phyloP scores from a whole-genome alignment of 2,329 filamentous ascomycete species.

The Alternaria angustiovoidea region DNA sequence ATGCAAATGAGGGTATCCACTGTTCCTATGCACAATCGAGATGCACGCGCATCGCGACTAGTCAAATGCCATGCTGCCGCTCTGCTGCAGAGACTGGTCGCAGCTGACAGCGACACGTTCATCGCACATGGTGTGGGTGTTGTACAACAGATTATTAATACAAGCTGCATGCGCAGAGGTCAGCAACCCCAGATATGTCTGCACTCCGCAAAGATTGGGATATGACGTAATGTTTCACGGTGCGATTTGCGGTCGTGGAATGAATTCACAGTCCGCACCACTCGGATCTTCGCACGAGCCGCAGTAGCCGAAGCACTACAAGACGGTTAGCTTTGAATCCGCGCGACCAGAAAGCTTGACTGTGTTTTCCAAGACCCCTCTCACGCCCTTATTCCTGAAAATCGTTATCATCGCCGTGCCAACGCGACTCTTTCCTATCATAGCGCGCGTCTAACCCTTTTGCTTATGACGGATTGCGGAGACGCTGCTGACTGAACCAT shows the following conservation, averaged over 20 bases:
- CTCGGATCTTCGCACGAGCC: slow-evolving; percentile 4
- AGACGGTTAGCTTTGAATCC: background rate
- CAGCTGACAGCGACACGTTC: background rate
- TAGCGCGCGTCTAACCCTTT: slow-evolving; percentile 4
- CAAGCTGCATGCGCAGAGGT: background rate
- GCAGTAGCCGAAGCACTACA: slow-evolving; percentile 2
- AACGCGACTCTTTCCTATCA: slow-evolving; percentile 12
- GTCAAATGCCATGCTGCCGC: background rate
- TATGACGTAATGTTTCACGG: slow-evolving; percentile 6
- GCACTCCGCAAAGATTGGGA: background rate
- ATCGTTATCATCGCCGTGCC: slow-evolving; percentile 3
- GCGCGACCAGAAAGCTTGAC: slow-evolving; percentile 1
- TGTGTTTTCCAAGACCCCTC: background rate
- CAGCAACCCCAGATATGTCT: background rate
- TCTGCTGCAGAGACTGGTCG: background rate
- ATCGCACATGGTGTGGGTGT: background rate
- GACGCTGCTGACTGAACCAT: slow-evolving; percentile 26
- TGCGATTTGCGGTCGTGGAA: background rate
- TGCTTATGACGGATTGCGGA: slow-evolving; percentile 10
- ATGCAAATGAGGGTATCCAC: background rate
- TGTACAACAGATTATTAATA: background rate
- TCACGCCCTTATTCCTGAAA: slow-evolving; percentile 1
- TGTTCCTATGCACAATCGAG: background rate
- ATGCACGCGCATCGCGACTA: background rate
- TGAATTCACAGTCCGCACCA: background rate